Evolutionary conservation across 495 filamentous ascomycete genomes (phyloP).

Genomic region (Rhizodiscina lignyota): DNA sequence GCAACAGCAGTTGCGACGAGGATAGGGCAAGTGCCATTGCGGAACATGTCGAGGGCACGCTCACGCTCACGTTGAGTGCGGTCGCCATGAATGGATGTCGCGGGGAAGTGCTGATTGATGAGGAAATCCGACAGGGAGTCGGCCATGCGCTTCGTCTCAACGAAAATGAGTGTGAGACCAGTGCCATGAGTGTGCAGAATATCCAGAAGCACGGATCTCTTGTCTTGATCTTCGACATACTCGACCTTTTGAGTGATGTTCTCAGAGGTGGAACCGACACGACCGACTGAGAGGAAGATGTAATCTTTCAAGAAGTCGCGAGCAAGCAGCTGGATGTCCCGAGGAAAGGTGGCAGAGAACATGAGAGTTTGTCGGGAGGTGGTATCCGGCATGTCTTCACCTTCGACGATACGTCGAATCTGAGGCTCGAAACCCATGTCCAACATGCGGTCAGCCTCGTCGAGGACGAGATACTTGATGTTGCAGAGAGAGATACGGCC

Average conservation of each 20-base stretch:
- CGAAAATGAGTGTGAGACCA: constrained; percentile 91
- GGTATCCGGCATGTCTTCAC: constrained; percentile 88
- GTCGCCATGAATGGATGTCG: constrained; percentile 95
- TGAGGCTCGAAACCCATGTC: constrained; percentile 99
- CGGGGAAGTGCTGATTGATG: constrained; percentile 93
- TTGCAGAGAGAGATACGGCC: constrained; percentile 90
- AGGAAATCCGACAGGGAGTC: constrained; percentile 94
- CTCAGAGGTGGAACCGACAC: constrained; percentile 98
- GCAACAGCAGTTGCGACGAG: constrained; percentile 94
- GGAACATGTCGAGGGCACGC: constrained; percentile 88
- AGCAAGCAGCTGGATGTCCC: constrained; percentile 97
- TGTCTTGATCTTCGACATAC: constrained; percentile 93
- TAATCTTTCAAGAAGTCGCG: constrained; percentile 97
- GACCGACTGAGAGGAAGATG: constrained; percentile 94
- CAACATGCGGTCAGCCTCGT: constrained; percentile 99
- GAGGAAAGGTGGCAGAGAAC: constrained; percentile 98
- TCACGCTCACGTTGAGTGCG: constrained; percentile 98
- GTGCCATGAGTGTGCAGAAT: constrained; percentile 89
- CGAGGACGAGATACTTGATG: constrained; percentile 98
- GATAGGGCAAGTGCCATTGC: constrained; percentile 86
- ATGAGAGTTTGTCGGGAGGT: constrained; percentile 89
- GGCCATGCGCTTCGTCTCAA: constrained; percentile 99
- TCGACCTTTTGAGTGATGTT: constrained; percentile 99
- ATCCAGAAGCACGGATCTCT: constrained; percentile 91
- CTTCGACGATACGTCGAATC: constrained; percentile 94